Evolutionary conservation across 257 asterid species (phyloP).

Genomic region (Solanum chiquidenum): DNA sequence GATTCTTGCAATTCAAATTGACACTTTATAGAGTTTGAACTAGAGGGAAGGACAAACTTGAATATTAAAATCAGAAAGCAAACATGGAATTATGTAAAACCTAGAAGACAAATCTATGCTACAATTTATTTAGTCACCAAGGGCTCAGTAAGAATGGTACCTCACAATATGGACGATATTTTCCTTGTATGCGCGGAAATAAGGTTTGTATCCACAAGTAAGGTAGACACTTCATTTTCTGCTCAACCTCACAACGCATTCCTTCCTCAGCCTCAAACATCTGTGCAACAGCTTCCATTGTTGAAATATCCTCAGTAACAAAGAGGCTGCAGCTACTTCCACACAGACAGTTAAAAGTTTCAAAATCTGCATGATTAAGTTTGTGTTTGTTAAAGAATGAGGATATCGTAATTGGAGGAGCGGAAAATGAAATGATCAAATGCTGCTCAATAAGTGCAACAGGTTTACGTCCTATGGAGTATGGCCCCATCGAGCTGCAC

Average conservation of each 20-base stretch:
- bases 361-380: constrained; percentile 13
- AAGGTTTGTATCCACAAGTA: constrained; percentile 6
- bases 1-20: background rate
- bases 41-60: background rate
- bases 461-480: background rate
- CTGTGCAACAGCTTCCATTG: constrained; percentile 23
- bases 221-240: constrained; percentile 6
- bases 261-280: constrained; percentile 18
- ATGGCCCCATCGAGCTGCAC: background rate
- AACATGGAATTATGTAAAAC: background rate
- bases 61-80: background rate
- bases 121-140: background rate
- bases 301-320: constrained; percentile 9
- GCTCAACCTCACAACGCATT: constrained; percentile 12
- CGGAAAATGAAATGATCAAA: background rate
- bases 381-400: background rate
- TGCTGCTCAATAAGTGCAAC: background rate
- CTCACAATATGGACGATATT: constrained; percentile 23
- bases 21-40: background rate
- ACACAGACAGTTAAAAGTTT: constrained; percentile 8
- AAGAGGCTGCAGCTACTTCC: constrained; percentile 5
- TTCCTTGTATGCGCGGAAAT: background rate
- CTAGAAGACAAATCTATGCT: background rate
- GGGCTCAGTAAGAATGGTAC: background rate
- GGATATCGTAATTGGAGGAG: background rate